These are phyloP conservation scores for Myxozyma udenii DNA, from an alignment of 805 yeast species.

Conservation along the genomic window DNA sequence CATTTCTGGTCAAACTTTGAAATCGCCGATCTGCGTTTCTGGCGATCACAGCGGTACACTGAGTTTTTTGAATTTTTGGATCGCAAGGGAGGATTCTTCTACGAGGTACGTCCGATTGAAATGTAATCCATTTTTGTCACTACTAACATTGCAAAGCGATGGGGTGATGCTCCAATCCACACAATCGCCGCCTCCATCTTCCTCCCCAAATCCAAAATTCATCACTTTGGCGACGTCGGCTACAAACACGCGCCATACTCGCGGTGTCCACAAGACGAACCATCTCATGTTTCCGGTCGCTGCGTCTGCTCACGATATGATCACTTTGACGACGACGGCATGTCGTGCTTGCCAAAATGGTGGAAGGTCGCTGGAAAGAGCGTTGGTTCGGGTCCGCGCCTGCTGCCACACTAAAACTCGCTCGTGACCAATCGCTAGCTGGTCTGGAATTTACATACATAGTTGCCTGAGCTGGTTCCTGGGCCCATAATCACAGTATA, in stretches of 20 bases:
- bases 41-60: slow-evolving; percentile 66
- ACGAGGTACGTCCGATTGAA: slow-evolving; percentile 48
- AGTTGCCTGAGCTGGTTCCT: too few species aligned
- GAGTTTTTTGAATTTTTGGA: slow-evolving; percentile 68
- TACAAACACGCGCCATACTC: slow-evolving; percentile 41
- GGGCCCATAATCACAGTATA: too few species aligned
- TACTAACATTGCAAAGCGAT: slow-evolving; percentile 63
- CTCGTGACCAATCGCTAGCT: too few species aligned
- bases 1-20: slow-evolving; percentile 90
- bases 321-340: slow-evolving; percentile 29
- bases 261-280: slow-evolving; percentile 30
- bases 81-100: slow-evolving; percentile 74
- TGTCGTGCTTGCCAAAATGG: slow-evolving; percentile 29
- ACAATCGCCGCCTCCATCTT: slow-evolving; percentile 68
- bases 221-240: slow-evolving; percentile 72
- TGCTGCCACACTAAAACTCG: too few species aligned
- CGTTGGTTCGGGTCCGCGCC: slow-evolving; percentile 20
- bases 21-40: slow-evolving; percentile 69
- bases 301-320: slow-evolving; percentile 24
- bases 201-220: slow-evolving; percentile 55
- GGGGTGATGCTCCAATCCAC: slow-evolving; percentile 96
- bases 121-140: slow-evolving; percentile 38
- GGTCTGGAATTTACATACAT: too few species aligned
- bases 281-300: slow-evolving; percentile 24
- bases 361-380: slow-evolving; percentile 29